A percentile compares a stretch with the other conserved stretches of the same genome.
These are phyloP conservation scores for Geotrichum candidum DNA, from an alignment of 1,139 yeast species.

Conservation along the genomic window DNA sequence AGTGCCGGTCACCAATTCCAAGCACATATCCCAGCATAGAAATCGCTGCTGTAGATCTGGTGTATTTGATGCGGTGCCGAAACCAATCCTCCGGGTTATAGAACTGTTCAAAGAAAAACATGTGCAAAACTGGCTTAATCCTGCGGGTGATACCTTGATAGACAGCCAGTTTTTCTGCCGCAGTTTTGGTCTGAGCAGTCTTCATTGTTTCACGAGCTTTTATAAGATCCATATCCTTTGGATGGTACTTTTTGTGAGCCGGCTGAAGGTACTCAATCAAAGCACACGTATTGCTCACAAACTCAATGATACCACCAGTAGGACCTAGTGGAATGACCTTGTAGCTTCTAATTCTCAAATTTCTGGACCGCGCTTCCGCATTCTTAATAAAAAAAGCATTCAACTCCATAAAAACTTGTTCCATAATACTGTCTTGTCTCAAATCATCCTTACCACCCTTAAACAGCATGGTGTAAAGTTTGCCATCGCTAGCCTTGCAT, in stretches of 20 bases:
- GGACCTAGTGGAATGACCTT: slow-evolving; percentile 89
- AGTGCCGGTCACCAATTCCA: slow-evolving; percentile 93
- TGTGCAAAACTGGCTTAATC: slow-evolving; percentile 61
- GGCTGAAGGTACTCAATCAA: slow-evolving; percentile 61
- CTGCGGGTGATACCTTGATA: slow-evolving; percentile 48
- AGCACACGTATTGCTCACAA: slow-evolving; percentile 72
- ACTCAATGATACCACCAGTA: slow-evolving; percentile 81
- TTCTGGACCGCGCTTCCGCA: slow-evolving; percentile 50
- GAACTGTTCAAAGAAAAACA: slow-evolving; percentile 68
- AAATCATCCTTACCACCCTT: slow-evolving; percentile 89
- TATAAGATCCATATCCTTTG: slow-evolving; percentile 42
- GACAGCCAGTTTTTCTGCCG: slow-evolving; percentile 43
- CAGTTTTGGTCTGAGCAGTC: slow-evolving; percentile 45
- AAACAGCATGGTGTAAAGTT: slow-evolving; percentile 50
- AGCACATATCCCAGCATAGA: slow-evolving; percentile 83
- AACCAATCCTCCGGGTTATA: slow-evolving; percentile 59
- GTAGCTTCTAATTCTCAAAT: slow-evolving; percentile 69
- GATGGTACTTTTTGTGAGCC: slow-evolving; percentile 44
- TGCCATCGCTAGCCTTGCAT: slow-evolving; percentile 53
- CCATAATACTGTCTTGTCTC: slow-evolving; percentile 95
- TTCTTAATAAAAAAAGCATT: slow-evolving; percentile 59
- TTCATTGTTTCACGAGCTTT: slow-evolving; percentile 66
- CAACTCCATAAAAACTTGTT: slow-evolving; percentile 88
- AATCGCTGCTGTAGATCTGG: slow-evolving; percentile 75
- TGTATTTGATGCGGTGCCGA: slow-evolving; percentile 54